Conservation (phyloP, 73 alveolate species). For the Paramecium sonneborni region DNA sequence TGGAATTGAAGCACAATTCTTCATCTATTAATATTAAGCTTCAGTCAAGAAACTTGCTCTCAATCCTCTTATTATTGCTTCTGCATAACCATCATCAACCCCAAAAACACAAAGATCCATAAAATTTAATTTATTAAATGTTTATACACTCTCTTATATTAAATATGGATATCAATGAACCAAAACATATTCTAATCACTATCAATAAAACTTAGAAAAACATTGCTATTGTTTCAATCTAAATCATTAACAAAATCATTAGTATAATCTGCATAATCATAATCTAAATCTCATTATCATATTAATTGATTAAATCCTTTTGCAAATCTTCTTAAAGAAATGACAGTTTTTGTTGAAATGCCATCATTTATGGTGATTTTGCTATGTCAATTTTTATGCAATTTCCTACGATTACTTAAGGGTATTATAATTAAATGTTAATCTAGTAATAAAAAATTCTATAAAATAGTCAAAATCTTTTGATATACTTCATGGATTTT, state of each 20-base stretch:
- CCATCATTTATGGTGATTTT: neutral
- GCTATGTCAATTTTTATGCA: neutral
- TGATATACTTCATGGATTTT: too few species aligned
- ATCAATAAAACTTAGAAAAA: neutral
- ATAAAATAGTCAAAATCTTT: too few species aligned
- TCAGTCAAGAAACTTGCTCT: constrained; percentile 95
- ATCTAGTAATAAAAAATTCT: neutral
- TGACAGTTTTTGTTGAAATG: neutral
- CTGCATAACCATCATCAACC: constrained; percentile 97
- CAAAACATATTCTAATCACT: neutral
- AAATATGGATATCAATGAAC: neutral
- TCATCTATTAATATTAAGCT: constrained; percentile 89
- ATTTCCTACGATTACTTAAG: neutral
- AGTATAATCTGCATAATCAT: neutral
- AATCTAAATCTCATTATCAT: neutral
- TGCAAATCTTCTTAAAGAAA: neutral
- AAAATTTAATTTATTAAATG: constrained; percentile 8
- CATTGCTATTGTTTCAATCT: too few species aligned
- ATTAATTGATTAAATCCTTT: neutral
- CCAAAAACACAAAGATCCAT: constrained; percentile 92
- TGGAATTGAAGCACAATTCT: constrained; percentile 78
- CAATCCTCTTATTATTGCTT: constrained; percentile 95
- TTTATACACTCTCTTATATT: neutral
- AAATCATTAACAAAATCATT: too few species aligned
- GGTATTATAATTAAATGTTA: neutral